Conservation (phyloP, 805 yeast genomes). For the Schwanniomyces pseudopolymorphus region DNA sequence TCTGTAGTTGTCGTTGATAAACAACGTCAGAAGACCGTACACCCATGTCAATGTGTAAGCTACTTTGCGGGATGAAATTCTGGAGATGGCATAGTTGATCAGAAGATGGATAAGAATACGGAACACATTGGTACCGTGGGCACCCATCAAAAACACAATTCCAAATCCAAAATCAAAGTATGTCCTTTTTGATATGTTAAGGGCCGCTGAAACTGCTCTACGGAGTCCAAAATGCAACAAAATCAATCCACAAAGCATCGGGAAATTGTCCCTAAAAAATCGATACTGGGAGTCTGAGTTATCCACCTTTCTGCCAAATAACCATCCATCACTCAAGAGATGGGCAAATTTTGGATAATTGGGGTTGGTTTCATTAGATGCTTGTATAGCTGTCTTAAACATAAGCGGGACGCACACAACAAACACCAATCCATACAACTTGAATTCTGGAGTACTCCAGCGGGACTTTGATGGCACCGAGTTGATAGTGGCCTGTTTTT, state of each 20-base stretch:
- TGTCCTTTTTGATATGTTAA: conserved; percentile 37
- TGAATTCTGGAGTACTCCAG: conserved; percentile 81
- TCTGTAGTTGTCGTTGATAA: conserved; percentile 70
- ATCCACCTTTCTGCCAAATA: conserved; percentile 86
- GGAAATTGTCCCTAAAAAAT: conserved; percentile 80
- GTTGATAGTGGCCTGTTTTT: conserved; percentile 29
- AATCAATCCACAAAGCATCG: conserved; percentile 56
- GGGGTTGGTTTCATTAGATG: conserved; percentile 71
- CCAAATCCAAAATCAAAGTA: conserved; percentile 78
- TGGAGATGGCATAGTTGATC: conserved; percentile 53
- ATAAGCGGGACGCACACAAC: conserved; percentile 74
- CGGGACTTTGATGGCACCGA: conserved; percentile 43
- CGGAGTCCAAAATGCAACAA: conserved; percentile 56
- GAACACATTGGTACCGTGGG: conserved; percentile 77
- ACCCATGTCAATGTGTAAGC: conserved; percentile 62
- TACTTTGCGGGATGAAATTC: conserved; percentile 28
- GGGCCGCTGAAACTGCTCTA: conserved; percentile 19
- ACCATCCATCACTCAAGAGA: conserved; percentile 79
- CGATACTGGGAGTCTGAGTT: conserved; percentile 89
- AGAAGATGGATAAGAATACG: conserved; percentile 60
- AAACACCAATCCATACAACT: conserved; percentile 62
- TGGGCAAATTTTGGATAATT: conserved; percentile 66
- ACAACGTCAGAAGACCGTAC: conserved; percentile 76
- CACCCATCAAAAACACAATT: conserved; percentile 59
- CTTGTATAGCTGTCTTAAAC: conserved; percentile 78